Conservation (phyloP, 2,329 filamentous ascomycete species). For the Exophiala mesophila region DNA sequence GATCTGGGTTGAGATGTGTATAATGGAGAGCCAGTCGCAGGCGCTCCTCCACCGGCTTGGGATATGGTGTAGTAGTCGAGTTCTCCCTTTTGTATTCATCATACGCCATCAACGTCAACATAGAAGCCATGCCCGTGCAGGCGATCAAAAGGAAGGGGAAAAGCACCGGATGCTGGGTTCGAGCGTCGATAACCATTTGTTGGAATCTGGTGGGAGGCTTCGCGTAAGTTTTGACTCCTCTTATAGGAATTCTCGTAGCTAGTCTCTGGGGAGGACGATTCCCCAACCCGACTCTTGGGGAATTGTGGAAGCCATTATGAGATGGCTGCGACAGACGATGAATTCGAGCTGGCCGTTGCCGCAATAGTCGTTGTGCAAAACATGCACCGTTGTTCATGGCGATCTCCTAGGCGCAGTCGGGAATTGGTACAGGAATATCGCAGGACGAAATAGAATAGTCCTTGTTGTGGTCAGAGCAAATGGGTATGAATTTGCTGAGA, state of each 20-base stretch:
- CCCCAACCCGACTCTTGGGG: too few species aligned
- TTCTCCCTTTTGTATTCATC: constrained; percentile 39
- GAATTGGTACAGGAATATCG: too few species aligned
- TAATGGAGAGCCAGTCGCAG: constrained; percentile 83
- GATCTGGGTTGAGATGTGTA: constrained; percentile 69
- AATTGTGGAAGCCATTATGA: constrained; percentile 26
- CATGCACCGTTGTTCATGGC: too few species aligned
- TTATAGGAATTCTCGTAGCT: constrained; percentile 5
- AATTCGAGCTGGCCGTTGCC: not conserved
- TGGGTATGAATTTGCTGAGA: too few species aligned
- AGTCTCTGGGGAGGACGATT: too few species aligned
- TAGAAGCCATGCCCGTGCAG: constrained; percentile 31
- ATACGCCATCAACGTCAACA: constrained; percentile 40
- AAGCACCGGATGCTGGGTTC: constrained; percentile 34
- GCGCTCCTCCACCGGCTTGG: constrained; percentile 47
- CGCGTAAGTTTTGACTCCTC: constrained; percentile 16
- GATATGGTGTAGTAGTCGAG: constrained; percentile 41
- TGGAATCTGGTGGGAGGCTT: constrained; percentile 15
- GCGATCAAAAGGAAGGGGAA: constrained; percentile 39
- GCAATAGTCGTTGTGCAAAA: too few species aligned
- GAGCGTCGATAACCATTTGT: constrained; percentile 22
- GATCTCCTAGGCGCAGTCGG: too few species aligned
- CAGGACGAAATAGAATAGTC: too few species aligned
- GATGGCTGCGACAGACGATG: too few species aligned
- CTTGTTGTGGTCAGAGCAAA: too few species aligned